A percentile compares a stretch with the other conserved stretches of the same genome.
These are phyloP conservation scores for Monilinia fructicola DNA, from an alignment of 2,329 filamentous ascomycete species.

Conservation along the genomic window DNA sequence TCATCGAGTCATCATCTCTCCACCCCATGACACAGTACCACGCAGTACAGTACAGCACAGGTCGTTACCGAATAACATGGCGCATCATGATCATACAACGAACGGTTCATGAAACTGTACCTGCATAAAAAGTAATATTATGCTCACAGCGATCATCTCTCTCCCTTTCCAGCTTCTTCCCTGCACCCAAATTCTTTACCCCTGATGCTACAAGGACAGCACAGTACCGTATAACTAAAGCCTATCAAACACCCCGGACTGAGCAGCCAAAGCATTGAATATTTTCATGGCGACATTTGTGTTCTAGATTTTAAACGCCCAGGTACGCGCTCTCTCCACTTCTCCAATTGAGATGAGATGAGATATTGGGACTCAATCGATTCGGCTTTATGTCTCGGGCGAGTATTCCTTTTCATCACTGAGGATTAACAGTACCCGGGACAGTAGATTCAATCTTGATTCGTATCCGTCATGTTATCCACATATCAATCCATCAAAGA, in stretches of 20 bases:
- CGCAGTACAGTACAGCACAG: neutral
- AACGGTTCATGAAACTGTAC: conserved; percentile 13
- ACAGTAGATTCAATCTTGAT: neutral
- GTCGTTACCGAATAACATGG: conserved; percentile 2
- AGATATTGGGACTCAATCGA: neutral
- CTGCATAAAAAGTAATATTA: conserved; percentile 11
- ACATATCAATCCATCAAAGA: neutral
- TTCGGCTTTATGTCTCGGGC: neutral
- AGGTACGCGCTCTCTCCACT: conserved; percentile 16
- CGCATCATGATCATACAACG: conserved; percentile 11
- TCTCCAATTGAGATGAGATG: conserved; percentile 1
- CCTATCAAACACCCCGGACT: conserved; percentile 12
- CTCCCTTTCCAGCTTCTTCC: neutral
- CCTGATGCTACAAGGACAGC: conserved; percentile 2
- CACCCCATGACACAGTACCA: too few species aligned
- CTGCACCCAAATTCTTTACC: neutral
- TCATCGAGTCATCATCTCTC: neutral
- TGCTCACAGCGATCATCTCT: neutral
- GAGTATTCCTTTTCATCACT: too few species aligned
- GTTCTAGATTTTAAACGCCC: conserved; percentile 18
- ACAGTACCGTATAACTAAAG: too few species aligned
- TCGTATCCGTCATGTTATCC: neutral
- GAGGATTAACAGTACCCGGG: too few species aligned
- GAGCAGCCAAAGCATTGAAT: neutral
- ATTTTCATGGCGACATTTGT: neutral